Conservation (phyloP, 2,329 filamentous ascomycete genomes). For the Elsinoe ampelina region DNA sequence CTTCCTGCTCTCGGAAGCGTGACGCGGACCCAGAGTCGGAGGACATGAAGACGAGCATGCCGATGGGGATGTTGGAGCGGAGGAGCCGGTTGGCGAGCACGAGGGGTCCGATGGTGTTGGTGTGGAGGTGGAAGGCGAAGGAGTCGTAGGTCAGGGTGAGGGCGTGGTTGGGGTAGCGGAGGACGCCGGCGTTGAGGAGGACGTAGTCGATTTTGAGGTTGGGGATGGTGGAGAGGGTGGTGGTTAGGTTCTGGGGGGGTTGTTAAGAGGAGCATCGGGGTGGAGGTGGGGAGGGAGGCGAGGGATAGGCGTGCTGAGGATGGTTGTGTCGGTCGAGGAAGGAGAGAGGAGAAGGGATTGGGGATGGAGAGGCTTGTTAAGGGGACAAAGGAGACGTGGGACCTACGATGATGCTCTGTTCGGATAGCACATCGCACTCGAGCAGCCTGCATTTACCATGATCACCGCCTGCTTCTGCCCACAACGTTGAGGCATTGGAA, state of each 20-base stretch:
- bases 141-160: conserved; percentile 40
- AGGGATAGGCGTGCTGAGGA: background rate
- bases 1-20: conserved; percentile 45
- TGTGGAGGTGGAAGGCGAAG: conserved; percentile 47
- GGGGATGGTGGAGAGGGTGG: conserved; percentile 31
- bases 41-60: conserved; percentile 48
- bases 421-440: conserved; percentile 45
- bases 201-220: conserved; percentile 43
- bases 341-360: background rate
- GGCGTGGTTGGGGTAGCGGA: conserved; percentile 43
- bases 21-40: conserved; percentile 46
- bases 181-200: conserved; percentile 48
- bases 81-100: conserved; percentile 46
- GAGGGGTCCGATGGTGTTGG: conserved; percentile 52
- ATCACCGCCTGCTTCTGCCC: conserved; percentile 33
- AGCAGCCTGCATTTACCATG: conserved; percentile 40
- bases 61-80: conserved; percentile 37
- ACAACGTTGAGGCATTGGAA: conserved; percentile 32
- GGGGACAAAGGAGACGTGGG: background rate
- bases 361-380: background rate
- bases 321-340: background rate
- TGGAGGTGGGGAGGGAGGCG: background rate
- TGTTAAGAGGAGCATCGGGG: background rate
- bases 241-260: conserved; percentile 33
- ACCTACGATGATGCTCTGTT: conserved; percentile 41